These are phyloP conservation scores for Zymoseptoria tritici DNA, from an alignment of 2,329 filamentous ascomycete species.

Conservation along the genomic window DNA sequence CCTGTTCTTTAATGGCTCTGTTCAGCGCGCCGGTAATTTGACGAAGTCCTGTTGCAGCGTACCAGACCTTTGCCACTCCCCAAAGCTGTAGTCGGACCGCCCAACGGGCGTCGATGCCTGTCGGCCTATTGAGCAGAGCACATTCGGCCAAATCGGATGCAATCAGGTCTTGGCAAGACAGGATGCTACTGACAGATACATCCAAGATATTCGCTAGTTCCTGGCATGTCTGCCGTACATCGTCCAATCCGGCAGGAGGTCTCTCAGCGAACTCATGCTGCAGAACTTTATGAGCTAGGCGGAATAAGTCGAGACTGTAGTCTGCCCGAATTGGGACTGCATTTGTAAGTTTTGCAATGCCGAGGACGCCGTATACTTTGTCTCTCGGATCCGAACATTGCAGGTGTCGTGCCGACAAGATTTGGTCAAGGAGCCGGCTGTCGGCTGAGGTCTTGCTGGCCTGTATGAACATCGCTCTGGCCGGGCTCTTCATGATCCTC, in stretches of 20 bases:
- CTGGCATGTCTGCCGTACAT: not conserved
- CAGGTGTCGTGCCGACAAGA: not conserved
- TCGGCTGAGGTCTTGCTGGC: not conserved
- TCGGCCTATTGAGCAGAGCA: not conserved
- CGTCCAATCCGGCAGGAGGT: not conserved
- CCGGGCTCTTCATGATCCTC: not conserved
- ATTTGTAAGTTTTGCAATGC: not conserved
- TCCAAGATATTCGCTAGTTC: not conserved
- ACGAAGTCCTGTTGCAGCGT: not conserved
- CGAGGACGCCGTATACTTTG: slow-evolving; percentile 4
- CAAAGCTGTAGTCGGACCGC: not conserved
- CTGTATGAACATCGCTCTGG: not conserved
- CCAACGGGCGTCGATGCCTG: not conserved
- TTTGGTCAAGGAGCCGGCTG: not conserved
- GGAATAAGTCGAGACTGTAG: not conserved
- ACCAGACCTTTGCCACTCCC: not conserved
- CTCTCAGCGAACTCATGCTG: not conserved
- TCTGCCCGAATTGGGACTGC: not conserved
- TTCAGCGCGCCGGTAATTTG: not conserved
- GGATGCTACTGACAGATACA: not conserved
- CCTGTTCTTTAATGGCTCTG: not conserved
- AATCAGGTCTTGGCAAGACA: not conserved
- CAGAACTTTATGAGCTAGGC: slow-evolving; percentile 1
- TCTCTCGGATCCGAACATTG: slow-evolving; percentile 2
- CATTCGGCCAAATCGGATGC: not conserved